phyloP scores from a whole-genome alignment of 345 rosid species.

The Euphorbia tirucalli region DNA sequence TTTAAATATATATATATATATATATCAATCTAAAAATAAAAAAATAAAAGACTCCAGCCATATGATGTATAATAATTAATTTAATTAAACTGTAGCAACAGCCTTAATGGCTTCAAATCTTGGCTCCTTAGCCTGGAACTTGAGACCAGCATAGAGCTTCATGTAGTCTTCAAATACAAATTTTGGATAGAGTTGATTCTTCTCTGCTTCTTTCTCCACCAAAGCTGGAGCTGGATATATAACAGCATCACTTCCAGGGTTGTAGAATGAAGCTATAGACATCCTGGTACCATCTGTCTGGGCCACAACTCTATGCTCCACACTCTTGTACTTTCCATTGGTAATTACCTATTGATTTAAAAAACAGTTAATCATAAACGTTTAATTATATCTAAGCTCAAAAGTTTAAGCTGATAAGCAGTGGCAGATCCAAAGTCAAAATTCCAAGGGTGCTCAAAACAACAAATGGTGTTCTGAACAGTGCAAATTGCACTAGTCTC shows the following conservation, averaged over 20 bases:
- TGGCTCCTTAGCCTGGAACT: constrained; percentile 90
- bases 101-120: constrained; percentile 93
- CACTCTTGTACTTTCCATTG: constrained; percentile 90
- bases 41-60: background rate
- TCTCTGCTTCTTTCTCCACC: constrained; percentile 45
- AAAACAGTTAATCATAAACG: too few species aligned
- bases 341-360: constrained; percentile 54
- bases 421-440: too few species aligned
- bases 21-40: too few species aligned
- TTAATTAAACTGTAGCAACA: constrained; percentile 35
- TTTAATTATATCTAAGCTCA: background rate
- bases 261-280: constrained; percentile 94
- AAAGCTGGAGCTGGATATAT: constrained; percentile 75
- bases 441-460: background rate
- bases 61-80: background rate
- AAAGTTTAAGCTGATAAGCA: too few species aligned
- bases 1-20: too few species aligned
- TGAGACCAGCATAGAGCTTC: constrained; percentile 68
- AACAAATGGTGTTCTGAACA: background rate
- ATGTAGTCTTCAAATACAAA: constrained; percentile 90
- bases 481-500: too few species aligned
- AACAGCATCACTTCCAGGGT: constrained; percentile 84
- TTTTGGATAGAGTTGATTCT: constrained; percentile 54
- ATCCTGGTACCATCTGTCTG: constrained; percentile 69
- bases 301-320: constrained; percentile 77